Evolutionary conservation across 1,284 basidiomycete species (phyloP).

Genomic region (Ustilago tritici): DNA sequence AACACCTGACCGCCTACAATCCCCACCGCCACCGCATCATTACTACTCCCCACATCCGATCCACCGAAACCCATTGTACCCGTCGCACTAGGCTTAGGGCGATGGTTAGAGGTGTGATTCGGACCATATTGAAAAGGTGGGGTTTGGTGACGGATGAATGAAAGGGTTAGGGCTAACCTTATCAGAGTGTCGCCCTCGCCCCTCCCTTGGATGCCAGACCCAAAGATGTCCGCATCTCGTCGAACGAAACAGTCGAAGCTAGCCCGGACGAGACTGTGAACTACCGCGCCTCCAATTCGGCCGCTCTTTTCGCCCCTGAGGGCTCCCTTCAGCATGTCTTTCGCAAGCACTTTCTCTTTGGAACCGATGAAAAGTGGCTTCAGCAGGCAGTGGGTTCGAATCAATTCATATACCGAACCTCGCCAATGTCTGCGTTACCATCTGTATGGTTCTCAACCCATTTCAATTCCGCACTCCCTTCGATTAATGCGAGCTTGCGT

Average conservation of each 20-base stretch:
- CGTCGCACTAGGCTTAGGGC: not conserved
- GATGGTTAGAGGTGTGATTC: too few relatives aligned
- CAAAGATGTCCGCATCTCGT: too few relatives aligned
- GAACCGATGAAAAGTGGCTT: slow-evolving; percentile 86
- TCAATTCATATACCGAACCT: slow-evolving; percentile 76
- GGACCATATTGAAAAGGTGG: too few relatives aligned
- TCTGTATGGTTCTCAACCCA: slow-evolving; percentile 69
- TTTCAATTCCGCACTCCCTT: slow-evolving; percentile 73
- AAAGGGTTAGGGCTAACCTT: not conserved
- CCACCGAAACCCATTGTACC: not conserved
- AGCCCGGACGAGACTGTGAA: too few relatives aligned
- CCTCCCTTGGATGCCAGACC: too few relatives aligned
- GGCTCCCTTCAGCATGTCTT: slow-evolving; percentile 77
- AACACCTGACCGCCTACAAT: not conserved
- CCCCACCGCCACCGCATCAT: not conserved
- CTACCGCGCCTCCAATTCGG: slow-evolving; percentile 78
- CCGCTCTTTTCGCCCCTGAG: slow-evolving; percentile 78
- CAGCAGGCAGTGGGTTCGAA: slow-evolving; percentile 80
- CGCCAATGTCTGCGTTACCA: slow-evolving; percentile 72
- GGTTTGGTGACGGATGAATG: too few relatives aligned
- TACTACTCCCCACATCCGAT: not conserved
- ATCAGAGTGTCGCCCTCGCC: not conserved
- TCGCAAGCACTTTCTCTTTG: slow-evolving; percentile 71
- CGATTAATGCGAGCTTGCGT: slow-evolving; percentile 84
- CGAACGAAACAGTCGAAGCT: too few relatives aligned